Evolutionary conservation across 2,329 filamentous ascomycete genomes (phyloP).

Genomic region (Myriosclerotinia curreyana): DNA sequence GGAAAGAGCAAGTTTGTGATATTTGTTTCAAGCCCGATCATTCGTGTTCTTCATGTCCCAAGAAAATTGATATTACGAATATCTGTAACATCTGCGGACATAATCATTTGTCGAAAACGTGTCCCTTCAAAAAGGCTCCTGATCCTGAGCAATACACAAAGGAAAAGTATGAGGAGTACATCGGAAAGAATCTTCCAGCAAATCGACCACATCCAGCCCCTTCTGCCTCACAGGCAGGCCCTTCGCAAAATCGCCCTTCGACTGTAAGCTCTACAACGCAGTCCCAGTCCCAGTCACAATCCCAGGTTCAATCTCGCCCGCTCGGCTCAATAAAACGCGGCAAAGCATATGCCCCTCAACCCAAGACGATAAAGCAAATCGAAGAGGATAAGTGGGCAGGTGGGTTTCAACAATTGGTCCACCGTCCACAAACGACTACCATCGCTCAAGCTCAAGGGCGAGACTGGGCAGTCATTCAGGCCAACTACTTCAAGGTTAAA

Average conservation of each 20-base stretch:
- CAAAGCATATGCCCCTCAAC: not conserved
- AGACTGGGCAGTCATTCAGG: slow-evolving; percentile 29
- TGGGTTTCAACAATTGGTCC: not conserved
- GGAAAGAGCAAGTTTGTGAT: slow-evolving; percentile 2
- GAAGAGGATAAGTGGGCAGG: not conserved
- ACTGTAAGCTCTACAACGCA: not conserved
- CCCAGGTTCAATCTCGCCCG: not conserved
- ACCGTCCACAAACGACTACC: not conserved
- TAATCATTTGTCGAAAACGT: not conserved
- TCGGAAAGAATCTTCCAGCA: too few species aligned
- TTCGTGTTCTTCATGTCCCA: not conserved
- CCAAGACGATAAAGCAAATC: not conserved
- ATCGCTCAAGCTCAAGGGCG: not conserved
- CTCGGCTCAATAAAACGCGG: not conserved
- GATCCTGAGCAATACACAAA: not conserved
- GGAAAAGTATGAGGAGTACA: not conserved
- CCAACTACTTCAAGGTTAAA: slow-evolving; percentile 35
- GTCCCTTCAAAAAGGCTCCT: not conserved
- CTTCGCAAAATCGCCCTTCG: not conserved
- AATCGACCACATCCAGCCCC: not conserved
- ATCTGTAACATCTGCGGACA: not conserved
- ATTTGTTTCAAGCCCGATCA: not conserved
- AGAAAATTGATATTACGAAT: not conserved
- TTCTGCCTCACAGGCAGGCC: not conserved
- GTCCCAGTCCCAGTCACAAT: not conserved